Percentiles rank a stretch among this genome's conserved stretches.
Conservation (phyloP, 169 alveolate species). For the Besnoitia besnoiti region DNA sequence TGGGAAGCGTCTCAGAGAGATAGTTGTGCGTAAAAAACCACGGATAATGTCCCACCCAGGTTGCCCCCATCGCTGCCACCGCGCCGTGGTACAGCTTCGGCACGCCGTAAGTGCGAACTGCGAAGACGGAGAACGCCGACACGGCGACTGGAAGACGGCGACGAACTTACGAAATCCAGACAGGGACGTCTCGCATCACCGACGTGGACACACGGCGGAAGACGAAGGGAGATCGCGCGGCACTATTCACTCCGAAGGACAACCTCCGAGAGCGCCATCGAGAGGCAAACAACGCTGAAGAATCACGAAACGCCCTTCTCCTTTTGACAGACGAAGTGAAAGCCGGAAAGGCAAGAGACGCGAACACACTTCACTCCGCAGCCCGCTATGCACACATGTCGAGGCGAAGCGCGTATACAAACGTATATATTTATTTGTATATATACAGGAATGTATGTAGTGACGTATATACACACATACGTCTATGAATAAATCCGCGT, state of each 20-base stretch:
- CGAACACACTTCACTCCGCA: no score
- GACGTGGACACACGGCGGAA: no score
- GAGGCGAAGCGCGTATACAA: neutral
- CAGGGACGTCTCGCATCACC: no score
- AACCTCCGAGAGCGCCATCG: no score
- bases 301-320: no score
- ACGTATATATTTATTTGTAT: neutral
- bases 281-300: no score
- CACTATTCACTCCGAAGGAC: no score
- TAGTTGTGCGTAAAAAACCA: slow-evolving; percentile 88
- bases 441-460: neutral
- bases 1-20: slow-evolving; percentile 78
- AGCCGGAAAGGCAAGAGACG: no score
- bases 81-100: slow-evolving; percentile 79
- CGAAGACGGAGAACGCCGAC: neutral
- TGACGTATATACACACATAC: neutral
- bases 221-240: no score
- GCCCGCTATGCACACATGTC: no score
- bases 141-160: neutral
- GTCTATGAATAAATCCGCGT: neutral
- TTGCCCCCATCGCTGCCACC: slow-evolving; percentile 78
- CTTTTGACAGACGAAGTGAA: no score
- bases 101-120: slow-evolving; percentile 73
- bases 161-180: no score
- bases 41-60: slow-evolving; percentile 87